These are phyloP conservation scores for Cladosporium phlei DNA, from an alignment of 2,329 filamentous ascomycete genomes.

Conservation along the genomic window DNA sequence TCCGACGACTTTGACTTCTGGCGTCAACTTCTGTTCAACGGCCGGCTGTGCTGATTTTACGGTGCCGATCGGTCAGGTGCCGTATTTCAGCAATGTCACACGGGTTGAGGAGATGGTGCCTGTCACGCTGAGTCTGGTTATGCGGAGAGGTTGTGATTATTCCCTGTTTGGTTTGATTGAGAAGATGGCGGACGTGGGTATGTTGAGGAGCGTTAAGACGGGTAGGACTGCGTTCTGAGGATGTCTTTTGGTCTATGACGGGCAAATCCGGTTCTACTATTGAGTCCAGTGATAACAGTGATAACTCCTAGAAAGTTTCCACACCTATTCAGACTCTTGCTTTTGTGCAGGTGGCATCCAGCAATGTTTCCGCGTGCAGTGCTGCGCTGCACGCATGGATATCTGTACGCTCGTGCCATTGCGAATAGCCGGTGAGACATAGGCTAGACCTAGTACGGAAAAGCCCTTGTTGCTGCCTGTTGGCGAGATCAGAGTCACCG, in stretches of 20 bases:
- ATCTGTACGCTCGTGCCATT: too few species aligned
- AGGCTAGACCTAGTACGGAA: background rate
- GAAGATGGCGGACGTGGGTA: constrained; percentile 37
- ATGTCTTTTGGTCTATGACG: too few species aligned
- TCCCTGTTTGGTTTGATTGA: constrained; percentile 40
- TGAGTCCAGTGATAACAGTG: too few species aligned
- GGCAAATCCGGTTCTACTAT: too few species aligned
- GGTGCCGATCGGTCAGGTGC: constrained; percentile 41
- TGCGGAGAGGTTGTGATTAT: constrained; percentile 42
- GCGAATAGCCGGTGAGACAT: too few species aligned
- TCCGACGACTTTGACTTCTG: constrained; percentile 28
- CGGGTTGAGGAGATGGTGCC: constrained; percentile 39
- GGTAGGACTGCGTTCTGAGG: constrained; percentile 16
- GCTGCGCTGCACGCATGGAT: too few species aligned
- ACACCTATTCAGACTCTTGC: too few species aligned
- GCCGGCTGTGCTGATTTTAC: constrained; percentile 26
- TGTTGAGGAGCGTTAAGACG: constrained; percentile 34
- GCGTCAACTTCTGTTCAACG: constrained; percentile 21
- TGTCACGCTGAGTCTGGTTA: constrained; percentile 40
- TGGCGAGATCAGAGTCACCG: background rate
- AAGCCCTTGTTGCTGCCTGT: background rate
- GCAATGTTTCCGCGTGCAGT: too few species aligned
- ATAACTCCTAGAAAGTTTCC: too few species aligned
- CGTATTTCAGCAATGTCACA: constrained; percentile 38
- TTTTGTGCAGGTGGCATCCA: too few species aligned